These are phyloP conservation scores for Solanum commersonii DNA, from an alignment of 257 asterid genomes.

Conservation along the genomic window DNA sequence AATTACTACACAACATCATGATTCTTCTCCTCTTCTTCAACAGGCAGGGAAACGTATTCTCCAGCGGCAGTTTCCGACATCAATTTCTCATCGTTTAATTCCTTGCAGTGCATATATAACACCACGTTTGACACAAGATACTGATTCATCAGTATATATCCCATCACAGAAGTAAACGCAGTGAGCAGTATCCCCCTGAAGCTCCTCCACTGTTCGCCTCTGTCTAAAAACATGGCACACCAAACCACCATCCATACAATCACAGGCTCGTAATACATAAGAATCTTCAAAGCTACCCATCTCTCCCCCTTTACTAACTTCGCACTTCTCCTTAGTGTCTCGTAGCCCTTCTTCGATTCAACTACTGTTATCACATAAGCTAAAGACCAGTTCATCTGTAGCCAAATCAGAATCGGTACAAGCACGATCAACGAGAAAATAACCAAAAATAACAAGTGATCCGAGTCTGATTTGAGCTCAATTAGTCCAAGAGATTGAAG, in stretches of 20 bases:
- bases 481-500: neutral
- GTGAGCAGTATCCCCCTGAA: neutral
- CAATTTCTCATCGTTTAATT: neutral
- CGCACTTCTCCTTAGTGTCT: neutral
- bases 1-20: neutral
- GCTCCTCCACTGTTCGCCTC: conserved; percentile 9
- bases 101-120: neutral
- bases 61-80: neutral
- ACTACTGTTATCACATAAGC: neutral
- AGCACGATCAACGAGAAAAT: neutral
- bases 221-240: conserved; percentile 5
- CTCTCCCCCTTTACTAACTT: neutral
- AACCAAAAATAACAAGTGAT: neutral
- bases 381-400: neutral
- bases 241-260: conserved; percentile 30
- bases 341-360: neutral
- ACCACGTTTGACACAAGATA: neutral
- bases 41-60: neutral
- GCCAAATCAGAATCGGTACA: neutral
- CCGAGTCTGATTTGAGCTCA: neutral
- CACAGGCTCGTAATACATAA: conserved; percentile 13
- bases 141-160: neutral
- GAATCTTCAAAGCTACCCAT: neutral
- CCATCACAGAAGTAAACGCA: neutral
- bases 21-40: neutral